These are phyloP conservation scores for Cornus suecica DNA, from an alignment of 148 eudicot species.

Conservation along the genomic window DNA sequence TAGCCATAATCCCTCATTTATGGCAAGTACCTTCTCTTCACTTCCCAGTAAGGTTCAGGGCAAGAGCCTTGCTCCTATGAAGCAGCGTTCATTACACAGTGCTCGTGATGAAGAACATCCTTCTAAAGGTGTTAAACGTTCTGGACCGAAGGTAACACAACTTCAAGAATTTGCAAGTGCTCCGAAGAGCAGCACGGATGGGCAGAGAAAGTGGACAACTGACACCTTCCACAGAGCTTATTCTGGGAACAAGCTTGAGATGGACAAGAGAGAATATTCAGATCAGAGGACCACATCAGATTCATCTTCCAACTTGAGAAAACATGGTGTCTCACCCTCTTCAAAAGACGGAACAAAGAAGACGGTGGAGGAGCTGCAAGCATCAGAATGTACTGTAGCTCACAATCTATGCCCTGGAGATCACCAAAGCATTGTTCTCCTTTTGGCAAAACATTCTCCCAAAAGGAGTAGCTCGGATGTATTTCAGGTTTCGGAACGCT, in stretches of 20 bases:
- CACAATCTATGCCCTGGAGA: constrained; percentile 26
- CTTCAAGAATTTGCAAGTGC: constrained; percentile 27
- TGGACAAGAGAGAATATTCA: constrained; percentile 12
- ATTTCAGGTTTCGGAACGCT: constrained; percentile 21
- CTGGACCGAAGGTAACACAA: constrained; percentile 21
- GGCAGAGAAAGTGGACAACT: constrained; percentile 23
- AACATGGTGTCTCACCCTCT: constrained; percentile 9
- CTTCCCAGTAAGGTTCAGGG: constrained; percentile 9
- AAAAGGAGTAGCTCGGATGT: constrained; percentile 17
- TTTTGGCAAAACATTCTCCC: constrained; percentile 50
- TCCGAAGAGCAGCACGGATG: not conserved
- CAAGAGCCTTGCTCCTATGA: constrained; percentile 5
- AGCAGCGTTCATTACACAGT: not conserved
- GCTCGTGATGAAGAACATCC: constrained; percentile 19
- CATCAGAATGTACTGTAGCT: constrained; percentile 13
- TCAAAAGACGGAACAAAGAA: constrained; percentile 19
- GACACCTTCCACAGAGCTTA: constrained; percentile 16
- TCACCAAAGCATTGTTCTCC: constrained; percentile 42
- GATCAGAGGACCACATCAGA: constrained; percentile 20
- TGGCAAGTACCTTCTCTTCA: constrained; percentile 10
- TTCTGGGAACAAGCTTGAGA: constrained; percentile 6
- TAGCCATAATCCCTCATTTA: constrained; percentile 20
- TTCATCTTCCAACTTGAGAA: constrained; percentile 26
- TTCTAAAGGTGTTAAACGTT: constrained; percentile 27
- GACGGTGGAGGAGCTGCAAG: constrained; percentile 12